Base-by-base conservation (phyloP, 768 basidiomycete species). In the Naganishia randhawae region DNA sequence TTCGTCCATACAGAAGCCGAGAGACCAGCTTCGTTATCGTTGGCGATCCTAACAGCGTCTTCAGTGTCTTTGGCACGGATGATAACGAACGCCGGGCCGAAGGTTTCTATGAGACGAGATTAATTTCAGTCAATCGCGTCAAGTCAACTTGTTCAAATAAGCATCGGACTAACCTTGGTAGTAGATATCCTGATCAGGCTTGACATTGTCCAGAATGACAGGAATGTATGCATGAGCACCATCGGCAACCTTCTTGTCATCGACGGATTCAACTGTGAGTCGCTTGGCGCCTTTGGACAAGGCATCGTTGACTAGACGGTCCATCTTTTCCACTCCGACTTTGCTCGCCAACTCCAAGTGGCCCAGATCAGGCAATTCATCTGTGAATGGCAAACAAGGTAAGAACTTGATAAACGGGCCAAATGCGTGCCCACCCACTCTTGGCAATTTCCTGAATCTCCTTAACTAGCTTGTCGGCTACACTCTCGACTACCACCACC, bases 21-120 rank as follows among this genome's bases (percentile, higher is more conserved):
- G 35, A 88, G 77, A 3, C 85, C 84, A 54, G 85, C 86, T 0
- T 84, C 83, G 0, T 84, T 81, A 0, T 81, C 78, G 70, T 88
- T 88, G 6, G 86, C 85, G 19, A 86, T 76, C 48, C 83, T 82
- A 8, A 87, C 78, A 8, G 85, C 85, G 73, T 87, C 85, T 22
- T 85, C 83, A 11, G 65, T 66, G 50, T 68, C 63, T 5, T 66
- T 27, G 10, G 73, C 72, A 10, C 68, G 63, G 13, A 82, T 80
- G 55, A 87, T 77, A 11, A 79, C 81, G 7, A 85, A 75, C 0
- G 86, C 84, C 83, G 73, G 87, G 0, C 86, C 86, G 75, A 88
- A 88, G 0, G 84, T 83, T 76, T 89, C 88, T 33, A 82, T 39
- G 50, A 72, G 31, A 75, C 22, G 1, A 19, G 7, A 68, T 69